These are phyloP conservation scores for Lactarius trivialis DNA, from an alignment of 768 basidiomycete species.

Conservation along the genomic window DNA sequence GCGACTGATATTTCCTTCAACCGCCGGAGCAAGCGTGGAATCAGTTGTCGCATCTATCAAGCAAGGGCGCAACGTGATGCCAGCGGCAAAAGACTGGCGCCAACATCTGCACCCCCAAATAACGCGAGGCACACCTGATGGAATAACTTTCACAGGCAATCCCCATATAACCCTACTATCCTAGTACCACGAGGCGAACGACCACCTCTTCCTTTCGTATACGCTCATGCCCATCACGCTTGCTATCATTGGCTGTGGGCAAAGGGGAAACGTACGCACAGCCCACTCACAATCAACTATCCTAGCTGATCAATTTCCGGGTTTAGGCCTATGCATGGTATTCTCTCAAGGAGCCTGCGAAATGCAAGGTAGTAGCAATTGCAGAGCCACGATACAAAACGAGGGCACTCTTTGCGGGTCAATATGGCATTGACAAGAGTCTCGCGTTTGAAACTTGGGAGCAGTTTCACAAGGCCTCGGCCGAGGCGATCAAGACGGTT, in stretches of 20 bases:
- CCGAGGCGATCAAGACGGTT: constrained; percentile 52
- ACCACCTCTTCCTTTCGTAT: background rate
- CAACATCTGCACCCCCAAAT: background rate
- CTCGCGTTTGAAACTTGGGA: constrained; percentile 68
- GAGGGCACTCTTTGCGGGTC: constrained; percentile 47
- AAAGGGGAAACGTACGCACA: constrained; percentile 60
- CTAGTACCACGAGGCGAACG: background rate
- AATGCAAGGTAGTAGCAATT: constrained; percentile 75
- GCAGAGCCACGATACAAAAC: constrained; percentile 76
- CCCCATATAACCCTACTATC: background rate
- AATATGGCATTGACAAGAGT: constrained; percentile 55
- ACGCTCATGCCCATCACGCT: constrained; percentile 46
- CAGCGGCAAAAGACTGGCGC: background rate
- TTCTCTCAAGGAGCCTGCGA: constrained; percentile 49
- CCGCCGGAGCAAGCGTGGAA: constrained; percentile 53
- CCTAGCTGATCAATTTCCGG: background rate
- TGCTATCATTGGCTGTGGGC: constrained; percentile 77
- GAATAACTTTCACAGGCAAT: background rate
- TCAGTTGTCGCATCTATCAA: constrained; percentile 55
- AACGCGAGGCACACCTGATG: background rate
- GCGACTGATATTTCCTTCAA: constrained; percentile 30
- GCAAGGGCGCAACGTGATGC: background rate
- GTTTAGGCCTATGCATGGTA: constrained; percentile 57
- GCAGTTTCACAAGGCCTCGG: constrained; percentile 61
- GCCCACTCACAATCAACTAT: background rate